Evolutionary conservation across 768 basidiomycete species (phyloP).

Genomic region (Pisolithus tinctorius): DNA sequence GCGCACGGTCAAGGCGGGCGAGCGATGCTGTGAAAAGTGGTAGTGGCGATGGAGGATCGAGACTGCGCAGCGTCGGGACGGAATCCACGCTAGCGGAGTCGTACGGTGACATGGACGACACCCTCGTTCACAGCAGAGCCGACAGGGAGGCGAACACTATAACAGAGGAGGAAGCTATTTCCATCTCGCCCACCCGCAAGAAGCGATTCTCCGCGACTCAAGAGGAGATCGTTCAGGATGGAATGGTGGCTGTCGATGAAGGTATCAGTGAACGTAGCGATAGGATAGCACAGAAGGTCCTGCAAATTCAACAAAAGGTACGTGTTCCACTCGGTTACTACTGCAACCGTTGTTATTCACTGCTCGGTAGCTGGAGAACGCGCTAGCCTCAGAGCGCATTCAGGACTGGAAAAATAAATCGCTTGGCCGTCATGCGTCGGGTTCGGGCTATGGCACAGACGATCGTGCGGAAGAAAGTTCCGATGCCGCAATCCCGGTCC

Average conservation of each 20-base stretch:
- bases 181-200: slow-evolving; percentile 43
- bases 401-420: slow-evolving; percentile 28
- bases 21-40: slow-evolving; percentile 52
- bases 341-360: slow-evolving; percentile 1
- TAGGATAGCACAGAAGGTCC: slow-evolving; percentile 79
- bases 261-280: slow-evolving; percentile 82
- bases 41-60: slow-evolving; percentile 22
- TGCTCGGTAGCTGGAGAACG: slow-evolving; percentile 59
- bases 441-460: slow-evolving; percentile 26
- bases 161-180: slow-evolving; percentile 48
- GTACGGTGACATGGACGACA: slow-evolving; percentile 39
- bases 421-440: slow-evolving; percentile 15
- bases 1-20: slow-evolving; percentile 48
- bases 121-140: slow-evolving; percentile 27
- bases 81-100: slow-evolving; percentile 76
- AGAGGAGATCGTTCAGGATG: slow-evolving; percentile 59
- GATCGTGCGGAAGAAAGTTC: slow-evolving; percentile 56
- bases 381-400: slow-evolving; percentile 53
- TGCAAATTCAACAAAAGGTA: slow-evolving; percentile 90
- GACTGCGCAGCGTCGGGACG: slow-evolving; percentile 66
- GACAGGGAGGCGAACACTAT: slow-evolving; percentile 48
- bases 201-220: slow-evolving; percentile 77
- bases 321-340: slow-evolving; percentile 11
- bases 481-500: slow-evolving; percentile 35
- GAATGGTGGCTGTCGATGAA: slow-evolving; percentile 82